These are phyloP conservation scores for Annulohypoxylon nitens DNA, from an alignment of 495 filamentous ascomycete species.

Conservation along the genomic window DNA sequence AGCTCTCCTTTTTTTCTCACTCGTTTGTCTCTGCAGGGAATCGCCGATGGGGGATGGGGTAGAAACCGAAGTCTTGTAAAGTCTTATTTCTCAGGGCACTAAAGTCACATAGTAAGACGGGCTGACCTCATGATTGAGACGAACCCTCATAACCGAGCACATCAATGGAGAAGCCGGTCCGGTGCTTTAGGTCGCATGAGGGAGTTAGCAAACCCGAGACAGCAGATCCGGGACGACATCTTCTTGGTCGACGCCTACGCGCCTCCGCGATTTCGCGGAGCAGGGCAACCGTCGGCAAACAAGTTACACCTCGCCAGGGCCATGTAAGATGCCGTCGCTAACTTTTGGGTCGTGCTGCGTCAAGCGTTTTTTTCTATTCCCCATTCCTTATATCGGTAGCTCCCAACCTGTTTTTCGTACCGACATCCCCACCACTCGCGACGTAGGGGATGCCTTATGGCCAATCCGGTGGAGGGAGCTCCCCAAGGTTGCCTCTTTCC, in stretches of 20 bases:
- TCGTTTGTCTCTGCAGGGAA: conserved; percentile 8
- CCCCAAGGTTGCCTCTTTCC: conserved; percentile 25
- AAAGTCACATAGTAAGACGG: conserved; percentile 10
- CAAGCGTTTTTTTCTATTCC: not conserved
- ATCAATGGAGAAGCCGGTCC: conserved; percentile 23
- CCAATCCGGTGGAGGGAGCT: conserved; percentile 18
- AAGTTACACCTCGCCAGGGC: conserved; percentile 35
- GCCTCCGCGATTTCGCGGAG: conserved; percentile 4
- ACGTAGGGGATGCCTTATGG: conserved; percentile 5
- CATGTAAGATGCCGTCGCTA: conserved; percentile 38
- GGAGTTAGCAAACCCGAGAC: conserved; percentile 27
- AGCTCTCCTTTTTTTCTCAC: not conserved
- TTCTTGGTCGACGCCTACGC: conserved; percentile 6
- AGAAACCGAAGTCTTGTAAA: not conserved
- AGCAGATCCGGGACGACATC: conserved; percentile 17
- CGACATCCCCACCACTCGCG: conserved; percentile 7
- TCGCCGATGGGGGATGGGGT: conserved; percentile 9
- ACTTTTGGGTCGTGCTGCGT: conserved; percentile 21
- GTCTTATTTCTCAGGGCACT: not conserved
- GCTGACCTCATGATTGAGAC: conserved; percentile 9
- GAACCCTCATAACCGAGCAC: conserved; percentile 14
- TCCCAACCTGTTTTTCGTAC: conserved; percentile 13
- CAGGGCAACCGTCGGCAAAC: conserved; percentile 15
- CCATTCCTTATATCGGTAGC: conserved; percentile 18
- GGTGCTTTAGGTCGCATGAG: conserved; percentile 21